Evolutionary conservation across 495 filamentous ascomycete genomes (phyloP), one percentile per base, ranked within the genome.

Genomic region (Neurospora discreta): DNA sequence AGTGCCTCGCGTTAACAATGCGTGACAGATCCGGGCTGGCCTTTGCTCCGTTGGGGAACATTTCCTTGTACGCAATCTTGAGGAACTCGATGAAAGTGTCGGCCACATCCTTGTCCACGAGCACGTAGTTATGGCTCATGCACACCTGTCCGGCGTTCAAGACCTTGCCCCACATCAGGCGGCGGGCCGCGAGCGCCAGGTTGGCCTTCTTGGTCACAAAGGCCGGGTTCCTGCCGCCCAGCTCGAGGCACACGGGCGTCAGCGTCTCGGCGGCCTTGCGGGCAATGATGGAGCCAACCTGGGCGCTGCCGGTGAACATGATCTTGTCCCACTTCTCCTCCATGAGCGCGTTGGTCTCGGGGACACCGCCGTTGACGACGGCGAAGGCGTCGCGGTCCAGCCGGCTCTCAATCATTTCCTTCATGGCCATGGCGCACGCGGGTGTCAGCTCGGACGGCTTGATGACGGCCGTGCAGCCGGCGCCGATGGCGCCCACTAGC

Each of bases 261-360:
- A 98, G 84, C 44, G 93, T 90, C 80, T 95, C 92, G 44, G 95
- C 95, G 6, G 95, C 95, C 73, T 95, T 95, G 82, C 93, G 92
- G 30, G 93, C 89, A 75, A 99, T 89, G 81, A 98, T 95, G 67
- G 85, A 92, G 69, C 92, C 95, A 43, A 98, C 94, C 42, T 77
- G 83, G 13, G 85, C 82, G 74, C 87, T 87, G 65, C 95, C 95
- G 18, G 95, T 99, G 84, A 97, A 99, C 84, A 96, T 95, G 75
- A 99, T 95, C 86, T 97, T 97, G 81, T 96, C 94, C 93, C 94
- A 99, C 76, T 93, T 93, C 81, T 94, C 88, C 69, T 93, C 88
- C 15, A 99, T 84, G 41, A 98, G 82, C 7, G 90, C 90, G 20
- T 91, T 92, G 3, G 91, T 92, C 85, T 97, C 93, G 33, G 90